phyloP scores from a whole-genome alignment of 305 asterid species.

The Andrographis paniculata region DNA sequence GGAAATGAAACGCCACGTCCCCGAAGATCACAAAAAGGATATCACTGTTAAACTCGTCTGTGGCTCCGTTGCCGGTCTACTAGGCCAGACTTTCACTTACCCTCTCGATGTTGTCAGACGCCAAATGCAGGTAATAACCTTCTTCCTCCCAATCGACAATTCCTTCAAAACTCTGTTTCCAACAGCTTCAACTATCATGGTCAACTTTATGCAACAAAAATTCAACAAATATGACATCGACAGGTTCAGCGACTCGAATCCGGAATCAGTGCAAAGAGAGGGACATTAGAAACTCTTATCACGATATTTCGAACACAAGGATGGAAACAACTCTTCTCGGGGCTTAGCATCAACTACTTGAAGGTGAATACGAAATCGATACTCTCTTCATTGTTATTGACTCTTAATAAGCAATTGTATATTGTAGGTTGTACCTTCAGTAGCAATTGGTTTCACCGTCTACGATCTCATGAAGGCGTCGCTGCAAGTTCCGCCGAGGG shows the following conservation, averaged over 20 bases:
- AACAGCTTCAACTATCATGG: too few relatives aligned
- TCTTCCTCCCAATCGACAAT: conserved; percentile 1
- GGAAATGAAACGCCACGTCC: conserved; percentile 84
- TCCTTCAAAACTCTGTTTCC: too few relatives aligned
- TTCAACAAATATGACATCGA: too few relatives aligned
- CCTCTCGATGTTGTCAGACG: conserved; percentile 93
- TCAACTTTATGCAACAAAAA: too few relatives aligned
- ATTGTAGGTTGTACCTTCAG: conserved; percentile 87
- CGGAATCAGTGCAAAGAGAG: conserved; percentile 33
- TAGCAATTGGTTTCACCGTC: conserved; percentile 92
- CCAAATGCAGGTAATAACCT: conserved; percentile 86
- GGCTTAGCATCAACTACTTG: conserved; percentile 92
- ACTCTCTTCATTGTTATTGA: conserved; percentile 2
- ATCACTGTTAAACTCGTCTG: conserved; percentile 75
- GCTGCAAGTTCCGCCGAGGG: conserved; percentile 74
- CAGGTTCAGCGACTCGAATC: conserved; percentile 75
- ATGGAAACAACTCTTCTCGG: conserved; percentile 86
- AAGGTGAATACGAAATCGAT: conserved; percentile 39
- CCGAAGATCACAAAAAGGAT: conserved; percentile 59
- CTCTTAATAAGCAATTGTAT: neutral
- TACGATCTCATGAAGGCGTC: conserved; percentile 77
- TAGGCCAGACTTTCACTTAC: conserved; percentile 97
- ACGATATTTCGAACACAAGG: conserved; percentile 56
- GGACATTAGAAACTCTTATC: conserved; percentile 59
- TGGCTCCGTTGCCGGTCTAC: conserved; percentile 89